These are phyloP conservation scores for Papiliotrema laurentii DNA, from an alignment of 1,284 basidiomycete species.

Conservation along the genomic window DNA sequence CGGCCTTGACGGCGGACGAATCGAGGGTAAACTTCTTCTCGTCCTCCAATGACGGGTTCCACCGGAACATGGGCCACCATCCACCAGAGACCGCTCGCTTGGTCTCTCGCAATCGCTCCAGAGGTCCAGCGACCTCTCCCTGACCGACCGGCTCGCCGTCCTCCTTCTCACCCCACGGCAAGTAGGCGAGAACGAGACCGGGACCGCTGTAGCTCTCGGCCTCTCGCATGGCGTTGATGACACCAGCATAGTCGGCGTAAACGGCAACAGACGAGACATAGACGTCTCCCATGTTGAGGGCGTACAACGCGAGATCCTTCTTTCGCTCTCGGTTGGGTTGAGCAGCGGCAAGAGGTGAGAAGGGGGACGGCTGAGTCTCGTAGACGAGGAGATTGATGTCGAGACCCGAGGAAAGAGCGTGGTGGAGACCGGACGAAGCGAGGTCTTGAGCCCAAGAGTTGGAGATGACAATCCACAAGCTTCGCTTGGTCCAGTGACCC, in stretches of 20 bases:
- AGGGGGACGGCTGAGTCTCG: conserved; percentile 76
- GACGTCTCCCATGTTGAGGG: conserved; percentile 96
- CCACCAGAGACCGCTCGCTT: conserved; percentile 94
- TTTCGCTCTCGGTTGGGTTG: conserved; percentile 56
- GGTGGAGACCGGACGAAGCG: conserved; percentile 93
- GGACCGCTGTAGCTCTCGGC: conserved; percentile 89
- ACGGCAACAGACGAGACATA: conserved; percentile 95
- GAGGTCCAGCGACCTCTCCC: conserved; percentile 61
- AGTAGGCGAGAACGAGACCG: conserved; percentile 87
- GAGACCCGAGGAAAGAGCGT: conserved; percentile 81
- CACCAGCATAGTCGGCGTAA: conserved; percentile 92
- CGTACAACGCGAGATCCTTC: conserved; percentile 92
- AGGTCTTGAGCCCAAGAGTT: conserved; percentile 98
- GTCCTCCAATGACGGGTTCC: conserved; percentile 84
- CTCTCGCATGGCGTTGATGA: conserved; percentile 86
- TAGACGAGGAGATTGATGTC: conserved; percentile 95
- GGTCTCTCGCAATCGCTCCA: conserved; percentile 92
- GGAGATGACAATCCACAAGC: conserved; percentile 94
- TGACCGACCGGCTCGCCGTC: conserved; percentile 27
- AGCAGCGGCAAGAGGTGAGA: conserved; percentile 54
- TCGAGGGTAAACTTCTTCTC: conserved; percentile 86
- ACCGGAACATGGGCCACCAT: conserved; percentile 98
- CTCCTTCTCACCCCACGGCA: conserved; percentile 75
- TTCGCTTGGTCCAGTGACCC: conserved; percentile 61
- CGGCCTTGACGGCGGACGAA: conserved; percentile 89